Evolutionary conservation across 2,329 filamentous ascomycete genomes (phyloP), one percentile per base, ranked within the genome.

Genomic region (Cercospora sojina): DNA sequence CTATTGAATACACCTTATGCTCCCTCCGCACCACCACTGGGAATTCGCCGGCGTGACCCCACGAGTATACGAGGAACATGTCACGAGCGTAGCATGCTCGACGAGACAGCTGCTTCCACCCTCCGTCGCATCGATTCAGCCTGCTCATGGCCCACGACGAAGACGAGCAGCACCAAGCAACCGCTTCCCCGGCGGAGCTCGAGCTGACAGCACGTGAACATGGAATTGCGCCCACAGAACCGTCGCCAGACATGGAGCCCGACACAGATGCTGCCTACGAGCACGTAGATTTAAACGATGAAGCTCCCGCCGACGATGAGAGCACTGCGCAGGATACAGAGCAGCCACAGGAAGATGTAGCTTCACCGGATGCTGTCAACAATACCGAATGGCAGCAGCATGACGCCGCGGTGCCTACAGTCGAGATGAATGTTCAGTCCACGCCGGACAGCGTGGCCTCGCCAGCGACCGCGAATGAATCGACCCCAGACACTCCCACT

Each of bases 91-190:
- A 68, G 63, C 38, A 68, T 68, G 66, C 66, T 51, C 51, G 43
- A 18, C 58, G 31, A 31, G 43, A 56, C 55, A 57, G 49, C 41
- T 57, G 41, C 35, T 64, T 57, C 57, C 18, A 63, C 12, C 59
- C 64, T 6, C 53, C 18, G n/a, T 56, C 63, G 47, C 56, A 65
- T 47, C 41, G 53, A 51, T 27, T 66, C 43, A 58, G 64, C 29
- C 57, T 64, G 67, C 71, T 73, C 72, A 74, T 74, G 71, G 74
- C 72, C 74, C 72, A 70, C 64, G 76, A 76, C 73, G 72, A 74
- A 67, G 70, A 73, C 56, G 72, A 74, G 67, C 66, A 74, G 51
- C 67, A 65, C 35, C 67, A 66, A 49, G 66, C 62, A 65, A 64
- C 73, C 18, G 56, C 41, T 53, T 31, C 27, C 20, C 47, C 59